These are phyloP conservation scores for Astrephomene gubernaculifera DNA, from an alignment of 139 green algal species.

Conservation along the genomic window DNA sequence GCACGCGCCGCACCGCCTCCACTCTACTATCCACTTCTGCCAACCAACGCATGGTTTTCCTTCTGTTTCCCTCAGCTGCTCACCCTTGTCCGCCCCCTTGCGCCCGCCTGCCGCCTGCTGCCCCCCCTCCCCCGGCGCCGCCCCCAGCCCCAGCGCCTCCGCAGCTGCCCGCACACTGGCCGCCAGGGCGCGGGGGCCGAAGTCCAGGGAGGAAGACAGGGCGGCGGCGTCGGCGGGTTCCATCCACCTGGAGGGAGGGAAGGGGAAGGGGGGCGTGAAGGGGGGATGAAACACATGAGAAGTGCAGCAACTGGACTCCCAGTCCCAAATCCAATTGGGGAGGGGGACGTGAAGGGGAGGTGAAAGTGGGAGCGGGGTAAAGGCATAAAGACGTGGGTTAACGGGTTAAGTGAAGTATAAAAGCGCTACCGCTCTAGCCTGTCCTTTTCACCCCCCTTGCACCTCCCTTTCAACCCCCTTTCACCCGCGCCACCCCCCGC, in stretches of 20 bases:
- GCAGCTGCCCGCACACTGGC: not conserved
- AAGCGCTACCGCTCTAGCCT: no score
- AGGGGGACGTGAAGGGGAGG: no score
- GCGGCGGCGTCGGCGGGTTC: constrained; percentile 5
- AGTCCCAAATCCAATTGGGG: no score
- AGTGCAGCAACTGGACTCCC: not conserved
- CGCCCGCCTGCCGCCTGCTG: constrained; percentile 1
- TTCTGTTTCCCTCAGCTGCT: no score
- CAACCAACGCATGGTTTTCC: no score
- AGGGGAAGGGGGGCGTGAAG: not conserved
- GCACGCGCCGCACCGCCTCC: no score
- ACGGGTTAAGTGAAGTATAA: no score
- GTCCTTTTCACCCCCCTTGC: no score
- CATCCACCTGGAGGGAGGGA: constrained; percentile 7
- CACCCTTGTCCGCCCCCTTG: not conserved
- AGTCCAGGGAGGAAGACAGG: constrained; percentile 1
- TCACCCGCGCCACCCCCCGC: not conserved
- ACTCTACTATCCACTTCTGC: no score
- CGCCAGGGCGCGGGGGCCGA: constrained; percentile 16
- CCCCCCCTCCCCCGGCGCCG: not conserved
- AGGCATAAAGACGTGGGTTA: no score
- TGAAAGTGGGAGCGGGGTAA: no score
- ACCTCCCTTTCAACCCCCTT: no score
- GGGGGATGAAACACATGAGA: not conserved
- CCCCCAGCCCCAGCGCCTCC: not conserved